Conservation (phyloP, 2,329 filamentous ascomycete genomes). For the Calonectria naviculata region DNA sequence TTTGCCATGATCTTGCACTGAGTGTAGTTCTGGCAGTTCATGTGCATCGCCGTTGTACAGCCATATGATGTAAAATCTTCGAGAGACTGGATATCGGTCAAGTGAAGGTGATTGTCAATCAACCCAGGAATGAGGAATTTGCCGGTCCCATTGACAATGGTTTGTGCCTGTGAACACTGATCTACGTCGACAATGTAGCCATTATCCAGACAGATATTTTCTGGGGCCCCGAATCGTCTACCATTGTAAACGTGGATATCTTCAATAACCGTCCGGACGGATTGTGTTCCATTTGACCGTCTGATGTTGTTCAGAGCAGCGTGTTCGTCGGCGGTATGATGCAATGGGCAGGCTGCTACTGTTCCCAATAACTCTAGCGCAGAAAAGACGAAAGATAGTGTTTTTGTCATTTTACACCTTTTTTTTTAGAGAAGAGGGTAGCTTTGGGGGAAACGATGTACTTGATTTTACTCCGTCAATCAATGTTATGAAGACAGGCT, state of each 20-base stretch:
- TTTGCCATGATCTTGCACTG: not conserved
- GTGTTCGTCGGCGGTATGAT: not conserved
- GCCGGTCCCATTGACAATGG: not conserved
- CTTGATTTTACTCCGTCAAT: too few species aligned
- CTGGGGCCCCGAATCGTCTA: not conserved
- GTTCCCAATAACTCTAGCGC: not conserved
- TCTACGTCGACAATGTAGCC: not conserved
- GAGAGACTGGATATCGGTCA: not conserved
- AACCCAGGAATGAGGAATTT: not conserved
- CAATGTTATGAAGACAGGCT: too few species aligned
- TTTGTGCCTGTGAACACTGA: not conserved
- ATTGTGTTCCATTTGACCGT: not conserved
- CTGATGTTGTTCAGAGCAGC: not conserved
- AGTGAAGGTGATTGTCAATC: slow-evolving; percentile 1
- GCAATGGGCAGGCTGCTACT: not conserved
- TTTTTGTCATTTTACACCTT: not conserved
- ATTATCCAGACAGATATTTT: not conserved
- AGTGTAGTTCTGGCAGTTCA: not conserved
- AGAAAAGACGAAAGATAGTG: not conserved
- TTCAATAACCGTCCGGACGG: not conserved
- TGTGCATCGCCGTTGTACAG: not conserved
- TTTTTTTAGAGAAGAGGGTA: too few species aligned
- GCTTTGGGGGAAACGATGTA: too few species aligned
- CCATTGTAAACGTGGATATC: not conserved
- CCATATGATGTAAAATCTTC: not conserved